Evolutionary conservation across 257 asterid species (phyloP).

Genomic region (Lithospermum erythrorhizon): DNA sequence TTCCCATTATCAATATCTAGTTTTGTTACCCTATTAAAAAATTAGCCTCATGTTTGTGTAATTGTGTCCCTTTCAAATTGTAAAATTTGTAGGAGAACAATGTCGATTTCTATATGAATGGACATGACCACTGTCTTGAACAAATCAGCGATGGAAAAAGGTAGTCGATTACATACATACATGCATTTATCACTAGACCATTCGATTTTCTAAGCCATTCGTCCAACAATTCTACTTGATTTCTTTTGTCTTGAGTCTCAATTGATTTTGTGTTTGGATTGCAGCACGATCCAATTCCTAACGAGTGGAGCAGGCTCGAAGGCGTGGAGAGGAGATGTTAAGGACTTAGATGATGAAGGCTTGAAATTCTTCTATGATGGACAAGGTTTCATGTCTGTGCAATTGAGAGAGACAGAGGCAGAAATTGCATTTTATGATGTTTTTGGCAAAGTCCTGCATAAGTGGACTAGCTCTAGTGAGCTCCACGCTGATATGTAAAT

Average conservation of each 20-base stretch:
- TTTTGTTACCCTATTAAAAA: not conserved
- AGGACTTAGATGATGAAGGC: constrained; percentile 16
- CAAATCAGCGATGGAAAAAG: constrained; percentile 42
- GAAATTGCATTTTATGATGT: constrained; percentile 52
- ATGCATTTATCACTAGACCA: not conserved
- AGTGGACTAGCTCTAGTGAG: constrained; percentile 42
- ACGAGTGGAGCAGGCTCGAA: constrained; percentile 92
- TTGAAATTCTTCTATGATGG: constrained; percentile 65
- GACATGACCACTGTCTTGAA: constrained; percentile 83
- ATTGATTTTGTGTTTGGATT: not conserved
- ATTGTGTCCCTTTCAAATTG: not conserved
- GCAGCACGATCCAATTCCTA: constrained; percentile 56
- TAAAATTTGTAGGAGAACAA: constrained; percentile 35
- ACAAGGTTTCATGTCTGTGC: constrained; percentile 81
- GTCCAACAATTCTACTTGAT: no score
- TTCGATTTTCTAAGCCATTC: no score
- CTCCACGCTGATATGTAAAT: constrained; percentile 29
- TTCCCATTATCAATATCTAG: not conserved
- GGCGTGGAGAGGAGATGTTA: constrained; percentile 88
- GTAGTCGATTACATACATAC: constrained; percentile 12
- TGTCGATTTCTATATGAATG: constrained; percentile 66
- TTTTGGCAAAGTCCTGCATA: constrained; percentile 40
- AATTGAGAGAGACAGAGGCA: constrained; percentile 26
- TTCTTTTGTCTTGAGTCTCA: not conserved
- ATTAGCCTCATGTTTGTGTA: not conserved